Percentiles rank a stretch among this genome's conserved stretches.
phyloP scores from a whole-genome alignment of 768 basidiomycete genomes.

The Lactarius tabidus region DNA sequence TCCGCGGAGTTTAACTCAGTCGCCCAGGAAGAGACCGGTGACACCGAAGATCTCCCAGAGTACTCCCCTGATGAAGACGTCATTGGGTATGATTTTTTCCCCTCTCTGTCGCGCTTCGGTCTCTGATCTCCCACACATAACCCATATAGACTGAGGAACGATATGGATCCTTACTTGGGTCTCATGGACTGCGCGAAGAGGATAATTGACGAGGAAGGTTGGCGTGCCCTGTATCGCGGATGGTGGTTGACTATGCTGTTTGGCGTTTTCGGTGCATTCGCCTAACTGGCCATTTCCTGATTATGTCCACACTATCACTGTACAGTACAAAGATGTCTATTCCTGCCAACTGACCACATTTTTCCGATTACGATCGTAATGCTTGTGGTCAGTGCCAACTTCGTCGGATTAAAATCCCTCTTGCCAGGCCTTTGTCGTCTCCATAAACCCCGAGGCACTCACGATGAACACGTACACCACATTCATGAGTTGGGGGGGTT shows the following conservation, averaged over 20 bases:
- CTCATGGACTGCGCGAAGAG: slow-evolving; percentile 70
- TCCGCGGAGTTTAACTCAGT: slow-evolving; percentile 71
- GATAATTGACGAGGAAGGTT: slow-evolving; percentile 78
- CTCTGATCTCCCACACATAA: slow-evolving; percentile 6
- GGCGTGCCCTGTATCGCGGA: slow-evolving; percentile 66
- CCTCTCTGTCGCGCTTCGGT: not conserved
- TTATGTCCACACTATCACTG: not conserved
- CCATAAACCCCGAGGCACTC: no score
- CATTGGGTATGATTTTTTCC: slow-evolving; percentile 55
- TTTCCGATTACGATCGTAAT: not conserved
- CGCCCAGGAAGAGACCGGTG: slow-evolving; percentile 66
- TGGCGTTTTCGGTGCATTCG: slow-evolving; percentile 49
- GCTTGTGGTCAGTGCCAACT: not conserved
- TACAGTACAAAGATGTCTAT: not conserved
- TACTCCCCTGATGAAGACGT: slow-evolving; percentile 76
- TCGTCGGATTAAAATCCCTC: not conserved
- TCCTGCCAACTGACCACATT: not conserved
- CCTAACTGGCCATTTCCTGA: slow-evolving; percentile 25
- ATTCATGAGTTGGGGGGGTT: not conserved
- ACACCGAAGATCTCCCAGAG: slow-evolving; percentile 54
- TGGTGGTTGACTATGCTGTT: slow-evolving; percentile 82
- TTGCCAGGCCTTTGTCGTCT: not conserved
- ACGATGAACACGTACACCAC: not conserved
- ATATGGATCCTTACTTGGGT: slow-evolving; percentile 75
- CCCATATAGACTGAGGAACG: slow-evolving; percentile 46